Conservation (phyloP, 2,329 filamentous ascomycete genomes). For the Passalora sequoiae region DNA sequence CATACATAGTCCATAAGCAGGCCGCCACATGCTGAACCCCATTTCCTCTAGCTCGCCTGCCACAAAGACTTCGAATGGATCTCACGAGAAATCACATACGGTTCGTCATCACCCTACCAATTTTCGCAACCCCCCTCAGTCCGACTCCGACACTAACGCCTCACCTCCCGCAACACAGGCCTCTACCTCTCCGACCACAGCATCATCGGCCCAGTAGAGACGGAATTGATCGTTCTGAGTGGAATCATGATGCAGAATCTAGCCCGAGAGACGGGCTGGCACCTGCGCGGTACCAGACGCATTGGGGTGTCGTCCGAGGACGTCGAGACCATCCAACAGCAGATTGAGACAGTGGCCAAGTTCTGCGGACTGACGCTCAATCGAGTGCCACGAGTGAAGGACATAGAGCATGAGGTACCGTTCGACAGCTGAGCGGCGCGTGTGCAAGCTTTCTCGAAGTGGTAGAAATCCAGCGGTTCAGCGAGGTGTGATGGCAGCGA, state of each 20-base stretch:
- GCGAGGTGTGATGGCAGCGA: too few relatives aligned
- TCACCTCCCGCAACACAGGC: too few relatives aligned
- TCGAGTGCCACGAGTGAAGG: constrained; percentile 36
- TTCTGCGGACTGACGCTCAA: constrained; percentile 35
- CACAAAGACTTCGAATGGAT: constrained; percentile 51
- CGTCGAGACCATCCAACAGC: constrained; percentile 41
- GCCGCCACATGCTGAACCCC: too few relatives aligned
- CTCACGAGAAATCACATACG: constrained; percentile 53
- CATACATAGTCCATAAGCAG: too few relatives aligned
- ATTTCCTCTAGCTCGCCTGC: too few relatives aligned
- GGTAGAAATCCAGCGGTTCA: too few relatives aligned
- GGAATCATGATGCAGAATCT: constrained; percentile 58
- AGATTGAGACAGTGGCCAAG: constrained; percentile 36
- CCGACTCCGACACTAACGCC: too few relatives aligned
- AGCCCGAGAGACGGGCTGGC: constrained; percentile 50
- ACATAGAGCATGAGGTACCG: constrained; percentile 40
- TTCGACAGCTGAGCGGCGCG: too few relatives aligned
- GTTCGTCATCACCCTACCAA: constrained; percentile 21
- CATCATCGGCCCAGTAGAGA: constrained; percentile 51
- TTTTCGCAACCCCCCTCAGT: too few relatives aligned
- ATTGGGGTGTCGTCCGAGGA: constrained; percentile 46
- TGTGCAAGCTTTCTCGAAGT: too few relatives aligned
- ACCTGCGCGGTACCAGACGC: constrained; percentile 48
- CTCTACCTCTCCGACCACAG: constrained; percentile 54
- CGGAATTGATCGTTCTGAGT: constrained; percentile 50